Evolutionary conservation across 73 alveolate species (phyloP).

Genomic region (Tetrahymena thermophila): DNA sequence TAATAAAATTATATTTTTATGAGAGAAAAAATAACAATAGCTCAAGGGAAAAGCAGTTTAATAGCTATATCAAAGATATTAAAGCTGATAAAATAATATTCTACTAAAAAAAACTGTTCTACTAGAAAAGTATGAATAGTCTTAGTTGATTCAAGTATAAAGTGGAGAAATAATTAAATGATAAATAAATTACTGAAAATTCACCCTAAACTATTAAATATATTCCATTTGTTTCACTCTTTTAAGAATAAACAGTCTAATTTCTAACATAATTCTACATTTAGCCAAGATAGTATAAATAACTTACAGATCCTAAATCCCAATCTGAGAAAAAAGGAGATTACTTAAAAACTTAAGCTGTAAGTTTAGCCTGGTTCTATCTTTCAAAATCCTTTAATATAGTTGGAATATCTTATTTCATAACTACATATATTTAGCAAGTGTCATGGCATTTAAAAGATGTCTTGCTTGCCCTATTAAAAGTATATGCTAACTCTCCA

Average conservation of each 20-base stretch:
- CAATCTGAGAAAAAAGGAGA: not conserved
- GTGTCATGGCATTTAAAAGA: not conserved
- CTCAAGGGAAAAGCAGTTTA: too few relatives aligned
- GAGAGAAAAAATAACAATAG: too few relatives aligned
- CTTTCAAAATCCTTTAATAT: not conserved
- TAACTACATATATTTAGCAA: not conserved
- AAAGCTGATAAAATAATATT: not conserved
- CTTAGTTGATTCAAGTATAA: not conserved
- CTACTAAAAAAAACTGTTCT: not conserved
- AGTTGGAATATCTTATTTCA: not conserved
- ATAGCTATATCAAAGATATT: too few relatives aligned
- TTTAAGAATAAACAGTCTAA: not conserved
- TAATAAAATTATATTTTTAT: too few relatives aligned
- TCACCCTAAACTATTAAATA: not conserved
- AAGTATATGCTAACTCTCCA: not conserved
- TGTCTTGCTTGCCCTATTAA: not conserved
- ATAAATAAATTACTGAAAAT: not conserved
- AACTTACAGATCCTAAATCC: slow-evolving; percentile 1
- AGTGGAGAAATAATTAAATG: not conserved
- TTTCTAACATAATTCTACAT: not conserved
- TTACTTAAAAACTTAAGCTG: not conserved
- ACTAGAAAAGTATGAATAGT: not conserved
- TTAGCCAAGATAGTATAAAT: not conserved
- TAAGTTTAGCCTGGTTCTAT: not conserved
- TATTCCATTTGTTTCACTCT: not conserved